Evolutionary conservation across 1,139 yeast species (phyloP), one percentile per base, ranked within the genome.

Genomic region (Yamadazyma oceani): DNA sequence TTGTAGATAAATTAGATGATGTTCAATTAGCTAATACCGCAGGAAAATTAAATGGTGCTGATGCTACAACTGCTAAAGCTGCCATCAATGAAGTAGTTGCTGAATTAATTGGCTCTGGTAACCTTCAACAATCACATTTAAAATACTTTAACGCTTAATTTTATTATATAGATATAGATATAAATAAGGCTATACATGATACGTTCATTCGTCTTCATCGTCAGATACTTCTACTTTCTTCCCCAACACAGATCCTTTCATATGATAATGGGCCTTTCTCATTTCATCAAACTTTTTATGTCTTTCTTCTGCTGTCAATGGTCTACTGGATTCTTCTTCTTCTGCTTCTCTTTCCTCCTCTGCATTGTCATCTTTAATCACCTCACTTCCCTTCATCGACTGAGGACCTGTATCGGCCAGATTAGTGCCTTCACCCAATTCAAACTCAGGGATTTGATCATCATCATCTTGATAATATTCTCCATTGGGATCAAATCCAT

Each of bases 401-500:
- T 12, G 29, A 8, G 36, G 38, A 5, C 14, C 13, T 10, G 21
- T 4, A 10, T 60, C 64, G 34, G 69, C 76, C 16, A 53, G 60
- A 30, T 64, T 71, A 27, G 13, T 9, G 5, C 75, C 77, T 35
- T 70, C 75, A 0, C 76, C 77, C 45, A 71, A 58, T 28, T 60
- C 58, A 39, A 70, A 66, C 12, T 54, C 64, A 3, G 76, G 75
- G 21, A 71, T 70, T 19, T 77, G 85, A 28, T 82, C 92, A 35
- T 80, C 84, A 46, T 82, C 90, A 2, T 75, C 76, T 46, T 79
- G 74, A 56, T 89, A 89, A 57, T 90, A 94, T 49, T 90, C 97
- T 10, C 81, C 77, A 41, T 79, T 76, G 2, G 94, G 95, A 51
- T 87, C 85, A 31, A 87, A 85, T 0, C 97, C 95, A 15, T 95